phyloP scores from a whole-genome alignment of 768 basidiomycete genomes.

The Hygrophoropsis aurantiaca region DNA sequence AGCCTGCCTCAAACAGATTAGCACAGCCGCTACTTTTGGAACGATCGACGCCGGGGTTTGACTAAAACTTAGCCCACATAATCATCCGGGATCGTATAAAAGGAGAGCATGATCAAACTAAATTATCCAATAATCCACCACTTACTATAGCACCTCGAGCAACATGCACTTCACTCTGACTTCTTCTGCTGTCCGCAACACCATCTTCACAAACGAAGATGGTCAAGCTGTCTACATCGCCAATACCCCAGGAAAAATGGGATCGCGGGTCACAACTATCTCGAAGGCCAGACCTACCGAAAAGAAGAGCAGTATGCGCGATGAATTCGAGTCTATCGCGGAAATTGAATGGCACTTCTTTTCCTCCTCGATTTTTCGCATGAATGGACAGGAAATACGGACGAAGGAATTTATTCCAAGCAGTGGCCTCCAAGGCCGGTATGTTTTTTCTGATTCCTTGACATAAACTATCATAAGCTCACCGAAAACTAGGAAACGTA shows the following conservation, averaged over 20 bases:
- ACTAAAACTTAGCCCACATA: too few relatives aligned
- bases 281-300: constrained; percentile 22
- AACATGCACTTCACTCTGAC: too few relatives aligned
- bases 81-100: too few relatives aligned
- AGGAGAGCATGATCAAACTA: too few relatives aligned
- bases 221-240: constrained; percentile 32
- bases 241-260: constrained; percentile 13
- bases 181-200: constrained; percentile 14
- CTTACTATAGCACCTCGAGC: too few relatives aligned
- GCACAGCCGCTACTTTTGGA: too few relatives aligned
- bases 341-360: constrained; percentile 35
- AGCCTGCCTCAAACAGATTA: too few relatives aligned
- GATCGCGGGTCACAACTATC: constrained; percentile 20
- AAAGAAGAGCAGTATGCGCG: constrained; percentile 20
- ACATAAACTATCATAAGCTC: too few relatives aligned
- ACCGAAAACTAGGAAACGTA: constrained; percentile 14
- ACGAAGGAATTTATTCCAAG: constrained; percentile 23
- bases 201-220: constrained; percentile 19
- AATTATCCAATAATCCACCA: too few relatives aligned
- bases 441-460: too few relatives aligned
- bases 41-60: too few relatives aligned
- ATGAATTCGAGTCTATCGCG: constrained; percentile 31
- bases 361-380: constrained; percentile 28
- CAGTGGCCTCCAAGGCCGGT: constrained; percentile 23
- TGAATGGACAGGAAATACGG: constrained; percentile 25